Evolutionary conservation across 371 early-diverging fungal species (phyloP), one percentile per base, ranked within the genome.

Genomic region (Gilbertella persicaria): DNA sequence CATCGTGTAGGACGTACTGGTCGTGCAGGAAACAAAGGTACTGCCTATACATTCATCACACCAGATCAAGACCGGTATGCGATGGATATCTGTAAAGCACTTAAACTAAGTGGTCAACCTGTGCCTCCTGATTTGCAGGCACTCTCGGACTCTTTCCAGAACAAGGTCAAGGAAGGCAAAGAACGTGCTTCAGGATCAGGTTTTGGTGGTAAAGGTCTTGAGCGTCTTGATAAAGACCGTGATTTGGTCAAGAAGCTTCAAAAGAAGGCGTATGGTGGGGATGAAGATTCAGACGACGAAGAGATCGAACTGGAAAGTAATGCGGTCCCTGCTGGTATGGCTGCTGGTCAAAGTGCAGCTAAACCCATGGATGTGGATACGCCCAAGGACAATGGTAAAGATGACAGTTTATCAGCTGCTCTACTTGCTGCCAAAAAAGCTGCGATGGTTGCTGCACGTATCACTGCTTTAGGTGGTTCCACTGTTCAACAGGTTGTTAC

Each of bases 1-100:
- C 99, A 99, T 73, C 93, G 99, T 43, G 95, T 97, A 4, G 99
- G 99, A 4, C 86, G 99, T 42, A 99, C 99, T 2, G 99, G 99
- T 41, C 89, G 99, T 42, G 99, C 98, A 0, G 98, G 98, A 45
- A 92, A 93, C 68, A 96, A 94, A 68, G 99, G 99, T 43, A 91
- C 90, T 0, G 97, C 99, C 0, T 94, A 91, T 62, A 97, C 98
- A 0, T 97, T 98, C 58, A 89, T 99, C 47, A 89, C 92, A 0
- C 92, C 93, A 0, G 92, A 93, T 36, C 96, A 98, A 65, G 96
- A 93, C 42, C 78, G 90, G 26, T 97, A 91, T 69, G 95, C 98
- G 5, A 86, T 85, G 55, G 97, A 98, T 67, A 91, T 98, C 35
- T 85, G 92, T 56, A 93, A 94, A 64, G 98, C 98, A 0, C 71